Evolutionary conservation across 345 rosid species (phyloP), one percentile per base, ranked within the genome.

Genomic region (Excoecaria agallocha): DNA sequence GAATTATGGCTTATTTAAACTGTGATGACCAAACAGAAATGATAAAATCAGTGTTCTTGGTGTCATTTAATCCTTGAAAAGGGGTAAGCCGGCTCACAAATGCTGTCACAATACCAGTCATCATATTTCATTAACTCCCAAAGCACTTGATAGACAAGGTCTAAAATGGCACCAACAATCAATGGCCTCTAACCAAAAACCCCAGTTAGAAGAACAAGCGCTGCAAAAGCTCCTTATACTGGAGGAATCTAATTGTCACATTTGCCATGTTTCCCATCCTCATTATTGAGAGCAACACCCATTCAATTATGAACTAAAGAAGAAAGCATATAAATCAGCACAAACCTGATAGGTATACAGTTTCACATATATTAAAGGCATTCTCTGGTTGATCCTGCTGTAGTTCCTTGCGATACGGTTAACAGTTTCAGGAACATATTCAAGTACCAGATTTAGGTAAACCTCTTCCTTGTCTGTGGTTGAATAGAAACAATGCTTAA

Each of bases 391-490:
- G 84, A 83, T 90, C 83, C 92, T 89, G 83, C 84, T 91, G 86
- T 95, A 90, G 84, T 79, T 85, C 81, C 87, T 93, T 2, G 97
- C 93, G 30, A 88, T 82, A 9, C 98, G 95, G 71, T 86, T 83
- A 39, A 95, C 87, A 76, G 97, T 91, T 84, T 95, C 99, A 16
- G 99, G 94, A 54, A 95, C 94, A 88, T 86, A 93, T 80, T 95
- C 99, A 52, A 95, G 94, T 49, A 95, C 99, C 72, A 95, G 97
- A 84, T 94, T 94, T 30, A 94, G 89, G 82, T 95, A 95, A 69
- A 95, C 90, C 82, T 92, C 98, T 74, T 95, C 97, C 85, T 91
- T 91, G 83, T 95, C 94, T 9, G 98, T 91, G 10, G 95, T 92
- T 12, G 98, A 95, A 80, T 89, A 95, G 89, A 95, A 95, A 77